A percentile compares a stretch with the other conserved stretches of the same genome.
These are phyloP conservation scores for Pythium angustatum DNA, from an alignment of 352 stramenopile species.

Conservation along the genomic window DNA sequence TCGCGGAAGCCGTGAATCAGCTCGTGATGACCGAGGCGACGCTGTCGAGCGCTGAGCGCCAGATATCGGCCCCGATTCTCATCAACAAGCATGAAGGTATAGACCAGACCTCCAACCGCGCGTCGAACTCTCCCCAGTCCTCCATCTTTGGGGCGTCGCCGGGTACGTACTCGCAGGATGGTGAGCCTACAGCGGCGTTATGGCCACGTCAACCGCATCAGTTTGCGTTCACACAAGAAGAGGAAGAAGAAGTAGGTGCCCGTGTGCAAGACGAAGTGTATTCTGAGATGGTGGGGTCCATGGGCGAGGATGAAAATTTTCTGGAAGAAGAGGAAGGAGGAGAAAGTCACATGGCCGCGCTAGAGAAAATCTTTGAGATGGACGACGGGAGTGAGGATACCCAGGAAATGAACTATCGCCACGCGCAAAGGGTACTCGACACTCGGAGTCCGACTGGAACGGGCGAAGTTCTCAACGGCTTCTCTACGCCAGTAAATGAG, in stretches of 20 bases:
- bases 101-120: conserved; percentile 30
- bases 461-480: not conserved
- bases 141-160: conserved; percentile 69
- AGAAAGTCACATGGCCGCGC: conserved; percentile 30
- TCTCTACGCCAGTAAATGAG: not conserved
- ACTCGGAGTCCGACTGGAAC: not conserved
- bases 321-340: conserved; percentile 42
- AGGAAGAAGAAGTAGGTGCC: conserved; percentile 54
- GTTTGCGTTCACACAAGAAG: conserved; percentile 85
- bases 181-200: conserved; percentile 68
- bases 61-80: conserved; percentile 55
- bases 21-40: conserved; percentile 64
- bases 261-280: conserved; percentile 78
- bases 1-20: conserved; percentile 67
- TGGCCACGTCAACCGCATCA: conserved; percentile 82
- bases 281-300: conserved; percentile 70
- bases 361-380: conserved; percentile 57
- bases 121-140: conserved; percentile 65
- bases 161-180: conserved; percentile 63
- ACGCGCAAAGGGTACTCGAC: conserved; percentile 7
- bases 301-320: conserved; percentile 63
- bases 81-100: conserved; percentile 38
- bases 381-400: conserved; percentile 11
- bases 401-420: conserved; percentile 3
- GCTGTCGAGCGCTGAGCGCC: conserved; percentile 48